Base-by-base conservation (phyloP, 768 basidiomycete species). In the Suillus weaverae region DNA sequence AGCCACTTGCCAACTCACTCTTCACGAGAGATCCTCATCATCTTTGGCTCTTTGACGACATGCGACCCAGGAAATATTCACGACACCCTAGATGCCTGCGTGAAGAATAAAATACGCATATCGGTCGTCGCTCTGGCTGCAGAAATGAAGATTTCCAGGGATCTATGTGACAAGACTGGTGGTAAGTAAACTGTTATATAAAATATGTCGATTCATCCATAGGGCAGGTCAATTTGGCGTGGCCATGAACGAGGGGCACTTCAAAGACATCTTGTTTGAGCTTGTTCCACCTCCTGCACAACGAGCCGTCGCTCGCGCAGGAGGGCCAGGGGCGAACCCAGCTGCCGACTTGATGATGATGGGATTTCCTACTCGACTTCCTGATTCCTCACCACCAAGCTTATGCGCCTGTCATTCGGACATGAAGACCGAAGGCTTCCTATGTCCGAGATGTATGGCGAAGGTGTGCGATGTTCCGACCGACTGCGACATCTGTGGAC, bases 381-480 rank as follows among this genome's bases (percentile, higher is more conserved):
- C 96, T 0, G 90, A 92, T 69, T 87, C 87, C 11, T 91, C 90
- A 4, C 89, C 89, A 39, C 89, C 89, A 9, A 90, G 90, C 62
- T 81, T 99, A 22, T 99, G 97, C 72, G 93, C 89, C 8, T 99
- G 97, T 73, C 97, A 99, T 76, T 92, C 92, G 16, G 87, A 94
- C 69, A 81, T 99, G 77, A 94, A 92, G 77, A 90, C 89, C 74
- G 91, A 93, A 66, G 97, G 97, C 4, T 99, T 96, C 77, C 83
- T 97, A 20, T 99, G 97, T 76, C 97, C 97, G 4, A 85, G 97
- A 41, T 99, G 97, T 72, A 84, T 89, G 63, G 88, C 92, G 44
- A 94, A 96, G 82, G 85, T 98, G 39, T 99, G 97, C 82, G 97
- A 99, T 72, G 94, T 98, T 6, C 97, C 97, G 43, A 99, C 97